Base-by-base conservation (phyloP, 2,329 filamentous ascomycete genomes). In the Fusarium camptoceras region DNA sequence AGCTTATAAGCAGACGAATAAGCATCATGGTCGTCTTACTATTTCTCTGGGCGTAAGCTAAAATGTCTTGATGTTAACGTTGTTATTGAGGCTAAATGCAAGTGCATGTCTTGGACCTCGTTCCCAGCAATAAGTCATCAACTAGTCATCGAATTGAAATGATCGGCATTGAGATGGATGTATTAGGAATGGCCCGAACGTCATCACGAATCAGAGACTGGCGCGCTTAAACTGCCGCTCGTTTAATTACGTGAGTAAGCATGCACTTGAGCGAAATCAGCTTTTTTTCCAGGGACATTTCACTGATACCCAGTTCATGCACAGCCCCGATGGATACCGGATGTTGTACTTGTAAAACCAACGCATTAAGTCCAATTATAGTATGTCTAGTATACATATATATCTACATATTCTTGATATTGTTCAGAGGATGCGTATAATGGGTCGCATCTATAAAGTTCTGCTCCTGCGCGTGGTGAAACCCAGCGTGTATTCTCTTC, bases 401-500 rank as follows among this genome's bases (percentile, higher is more conserved):
- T 31, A 34, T 48, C 30, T 25, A 44, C 27, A 24, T 20, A 39
- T 41, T 34, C 28, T 61, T 57, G 22, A 64, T 11, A 6, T 64
- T 34, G 20, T 37, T 48, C 2, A 64, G 42, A 3, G 60, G 60
- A 27, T 64, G 59, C 3, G 59, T 64, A 14, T 57, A 43, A 3
- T 59, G 60, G 25, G 42, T 64, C 18, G 60, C 60, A 22, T 64
- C 60, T 37, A 64, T 37, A 4, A 64, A 64, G 2, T 64, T 64
- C 11, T 64, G 34, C 6, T 25, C 24, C 5, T 56, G 28, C 10
- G 51, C 41, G 22, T 64, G 61, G 34, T 64, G 60, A 15, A 64
- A 64, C 18, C 60, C 60, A 0, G 59, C 59, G 15, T 64, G 60
- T 49, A 64, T 48, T 3, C 60, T 50, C 22, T 42, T 56, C 6